phyloP scores from a whole-genome alignment of 352 stramenopile species.

The Globisporangium yorkense region DNA sequence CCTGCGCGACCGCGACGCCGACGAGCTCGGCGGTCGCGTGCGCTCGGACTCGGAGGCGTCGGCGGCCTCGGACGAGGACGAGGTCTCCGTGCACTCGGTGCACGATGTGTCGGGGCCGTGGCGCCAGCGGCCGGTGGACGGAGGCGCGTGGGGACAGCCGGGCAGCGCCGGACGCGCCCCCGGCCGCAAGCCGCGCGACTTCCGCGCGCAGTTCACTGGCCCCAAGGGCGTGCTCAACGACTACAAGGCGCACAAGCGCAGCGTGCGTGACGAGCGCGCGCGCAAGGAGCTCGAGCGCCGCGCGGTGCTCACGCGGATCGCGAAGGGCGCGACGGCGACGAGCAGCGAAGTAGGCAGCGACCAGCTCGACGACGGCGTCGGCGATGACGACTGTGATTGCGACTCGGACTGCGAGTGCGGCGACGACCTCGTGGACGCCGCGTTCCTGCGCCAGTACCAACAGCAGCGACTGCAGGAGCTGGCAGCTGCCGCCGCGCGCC shows the following conservation, averaged over 20 bases:
- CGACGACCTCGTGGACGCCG: constrained; percentile 44
- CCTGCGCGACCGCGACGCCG: constrained; percentile 60
- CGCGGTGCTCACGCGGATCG: constrained; percentile 49
- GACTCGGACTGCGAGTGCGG: constrained; percentile 27
- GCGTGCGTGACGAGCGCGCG: constrained; percentile 44
- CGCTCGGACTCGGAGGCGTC: constrained; percentile 67
- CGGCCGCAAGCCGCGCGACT: constrained; percentile 34
- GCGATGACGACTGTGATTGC: constrained; percentile 12
- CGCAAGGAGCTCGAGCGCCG: constrained; percentile 47
- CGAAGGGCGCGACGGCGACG: constrained; percentile 31
- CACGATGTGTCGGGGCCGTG: constrained; percentile 66
- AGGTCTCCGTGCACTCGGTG: constrained; percentile 63
- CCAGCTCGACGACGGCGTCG: neutral
- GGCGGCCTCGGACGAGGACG: constrained; percentile 45
- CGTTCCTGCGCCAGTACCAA: constrained; percentile 56
- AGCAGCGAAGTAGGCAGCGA: neutral
- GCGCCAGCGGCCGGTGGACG: constrained; percentile 39
- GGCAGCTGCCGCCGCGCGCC: constrained; percentile 22
- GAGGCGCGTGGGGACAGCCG: constrained; percentile 44
- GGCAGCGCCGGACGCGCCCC: constrained; percentile 19
- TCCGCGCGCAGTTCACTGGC: constrained; percentile 59
- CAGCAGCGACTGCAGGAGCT: constrained; percentile 62
- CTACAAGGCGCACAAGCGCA: constrained; percentile 74
- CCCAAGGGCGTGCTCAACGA: constrained; percentile 81
- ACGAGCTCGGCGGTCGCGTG: constrained; percentile 40